These are phyloP conservation scores for Mortierella antarctica DNA, from an alignment of 192 early-diverging fungal genomes.

Conservation along the genomic window DNA sequence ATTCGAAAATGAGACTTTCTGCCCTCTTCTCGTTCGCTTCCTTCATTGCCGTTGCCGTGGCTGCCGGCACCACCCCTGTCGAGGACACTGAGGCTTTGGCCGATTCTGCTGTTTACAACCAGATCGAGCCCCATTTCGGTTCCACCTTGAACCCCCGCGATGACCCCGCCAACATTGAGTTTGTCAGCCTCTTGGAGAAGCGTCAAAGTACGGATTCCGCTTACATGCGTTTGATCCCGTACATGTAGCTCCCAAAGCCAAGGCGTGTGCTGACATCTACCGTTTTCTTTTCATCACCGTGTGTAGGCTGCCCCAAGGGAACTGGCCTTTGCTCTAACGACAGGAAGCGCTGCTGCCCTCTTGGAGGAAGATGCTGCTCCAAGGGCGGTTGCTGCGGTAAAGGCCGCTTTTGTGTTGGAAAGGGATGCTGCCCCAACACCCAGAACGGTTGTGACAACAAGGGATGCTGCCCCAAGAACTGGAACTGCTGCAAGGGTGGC, in stretches of 20 bases:
- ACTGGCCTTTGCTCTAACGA: slow-evolving; percentile 8
- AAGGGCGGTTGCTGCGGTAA: not conserved
- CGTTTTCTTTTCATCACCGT: not conserved
- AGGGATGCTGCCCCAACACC: slow-evolving; percentile 8
- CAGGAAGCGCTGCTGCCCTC: not conserved
- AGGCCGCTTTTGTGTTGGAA: not conserved
- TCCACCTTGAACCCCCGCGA: not conserved
- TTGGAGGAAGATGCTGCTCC: slow-evolving; percentile 8
- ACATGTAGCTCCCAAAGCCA: not conserved
- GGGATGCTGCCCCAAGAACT: slow-evolving; percentile 7
- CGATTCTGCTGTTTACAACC: not conserved
- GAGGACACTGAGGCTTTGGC: not conserved
- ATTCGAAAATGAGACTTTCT: not conserved
- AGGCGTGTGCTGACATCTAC: not conserved
- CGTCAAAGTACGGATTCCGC: not conserved
- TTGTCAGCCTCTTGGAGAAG: not conserved
- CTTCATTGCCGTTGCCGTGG: not conserved
- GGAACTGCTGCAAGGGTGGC: slow-evolving; percentile 6
- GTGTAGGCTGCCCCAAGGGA: not conserved
- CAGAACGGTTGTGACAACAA: not conserved
- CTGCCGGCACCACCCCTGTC: not conserved
- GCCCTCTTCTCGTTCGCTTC: not conserved
- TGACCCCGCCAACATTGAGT: not conserved
- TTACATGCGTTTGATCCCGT: not conserved
- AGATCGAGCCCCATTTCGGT: not conserved